Conservation (phyloP, 2,329 filamentous ascomycete species). For the Fusarium sp. region DNA sequence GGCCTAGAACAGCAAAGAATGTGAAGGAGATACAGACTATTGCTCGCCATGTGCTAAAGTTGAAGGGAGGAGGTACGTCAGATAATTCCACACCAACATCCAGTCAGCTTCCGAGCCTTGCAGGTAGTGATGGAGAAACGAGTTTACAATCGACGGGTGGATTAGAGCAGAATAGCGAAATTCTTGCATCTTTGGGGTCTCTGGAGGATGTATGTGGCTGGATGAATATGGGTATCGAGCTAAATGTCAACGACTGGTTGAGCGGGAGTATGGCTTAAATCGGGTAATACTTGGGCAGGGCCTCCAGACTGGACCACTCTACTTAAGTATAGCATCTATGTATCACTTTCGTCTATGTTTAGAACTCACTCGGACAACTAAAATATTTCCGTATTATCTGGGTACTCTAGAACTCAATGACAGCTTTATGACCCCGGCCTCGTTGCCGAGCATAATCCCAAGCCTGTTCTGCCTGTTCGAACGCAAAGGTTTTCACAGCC, state of each 20-base stretch:
- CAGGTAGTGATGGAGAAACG: not conserved
- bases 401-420: conserved; percentile 3
- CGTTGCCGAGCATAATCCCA: conserved; percentile 21
- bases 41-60: conserved; percentile 33
- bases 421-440: conserved; percentile 14
- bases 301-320: no score
- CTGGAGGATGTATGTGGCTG: conserved; percentile 31
- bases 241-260: conserved; percentile 9
- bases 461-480: conserved; percentile 6
- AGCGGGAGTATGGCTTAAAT: not conserved
- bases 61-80: not conserved
- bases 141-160: not conserved
- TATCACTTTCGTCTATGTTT: no score
- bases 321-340: no score
- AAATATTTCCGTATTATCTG: no score
- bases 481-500: conserved; percentile 2
- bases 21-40: conserved; percentile 40
- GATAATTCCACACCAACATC: not conserved
- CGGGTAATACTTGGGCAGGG: no score
- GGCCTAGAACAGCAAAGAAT: conserved; percentile 36
- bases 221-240: not conserved
- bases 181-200: not conserved
- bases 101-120: conserved; percentile 10
- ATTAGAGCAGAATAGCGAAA: not conserved
- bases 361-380: no score